Evolutionary conservation across 345 rosid species (phyloP), one percentile per base, ranked within the genome.

Genomic region (thale cress (Arabidopsis thaliana)): DNA sequence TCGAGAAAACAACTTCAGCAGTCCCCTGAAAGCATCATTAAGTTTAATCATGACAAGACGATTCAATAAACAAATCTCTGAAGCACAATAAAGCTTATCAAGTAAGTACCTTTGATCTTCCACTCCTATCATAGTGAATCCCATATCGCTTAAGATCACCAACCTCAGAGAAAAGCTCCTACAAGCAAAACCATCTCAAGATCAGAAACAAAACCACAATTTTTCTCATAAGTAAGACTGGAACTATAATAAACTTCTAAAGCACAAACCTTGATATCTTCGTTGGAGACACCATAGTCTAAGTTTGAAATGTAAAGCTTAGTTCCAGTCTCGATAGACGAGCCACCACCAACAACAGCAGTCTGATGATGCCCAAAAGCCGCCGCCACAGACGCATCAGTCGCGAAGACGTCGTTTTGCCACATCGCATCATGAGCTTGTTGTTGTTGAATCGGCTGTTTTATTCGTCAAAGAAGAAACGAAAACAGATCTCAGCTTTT

Each of bases 81-180:
- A 57, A 38, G 46, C 74, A 38, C 8, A 20, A 50, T 36, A 77
- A 77, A 40, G 68, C 55, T 65, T 34, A 36, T 67, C n/a, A 28
- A 67, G 38, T 88, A 28, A 67, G 38, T 88, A 88, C 93, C 93
- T 86, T 86, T 20, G 91, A 90, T 83, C 91, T 85, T 75, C 96
- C 93, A 69, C 91, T 85, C 82, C 86, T 75, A 55, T 86, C 96
- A 59, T 88, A 88, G 78, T 90, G 92, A 82, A 90, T 71, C 36
- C 84, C 59, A 37, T 80, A 84, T 48, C 86, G 80, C 68, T 88
- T 88, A 59, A 88, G 79, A 42, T 90, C 96, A 72, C 91, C 91
- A 72, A 86, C 89, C 82, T 88, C 91, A 3, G 87, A 73, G 67
- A 88, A 90, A 25, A 90, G 84, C 70, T 88, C 89, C 96, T 90